phyloP scores from a whole-genome alignment of 2,329 filamentous ascomycete species.

The Nemania abortiva region DNA sequence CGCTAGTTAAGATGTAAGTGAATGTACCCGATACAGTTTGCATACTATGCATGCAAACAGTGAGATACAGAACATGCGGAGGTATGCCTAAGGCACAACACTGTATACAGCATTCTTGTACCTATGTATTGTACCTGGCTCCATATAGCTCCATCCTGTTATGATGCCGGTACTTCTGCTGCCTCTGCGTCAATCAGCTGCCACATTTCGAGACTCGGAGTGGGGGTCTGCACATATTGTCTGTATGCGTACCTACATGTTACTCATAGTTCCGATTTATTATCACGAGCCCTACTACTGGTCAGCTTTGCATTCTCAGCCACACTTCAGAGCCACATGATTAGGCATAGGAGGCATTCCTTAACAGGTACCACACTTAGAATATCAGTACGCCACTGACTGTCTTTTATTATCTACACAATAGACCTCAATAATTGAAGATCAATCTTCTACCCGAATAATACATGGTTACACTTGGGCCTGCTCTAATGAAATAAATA shows the following conservation, averaged over 20 bases:
- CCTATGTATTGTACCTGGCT: not conserved
- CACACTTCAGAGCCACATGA: slow-evolving; percentile 33
- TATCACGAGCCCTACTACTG: not conserved
- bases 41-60: not conserved
- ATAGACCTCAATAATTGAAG: not conserved
- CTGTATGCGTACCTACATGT: not conserved
- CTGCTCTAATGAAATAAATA: not conserved
- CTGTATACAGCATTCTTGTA: not conserved
- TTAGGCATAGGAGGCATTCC: not conserved
- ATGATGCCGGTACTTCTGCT: slow-evolving; percentile 23
- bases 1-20: not conserved
- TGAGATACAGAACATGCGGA: too few relatives aligned
- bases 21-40: not conserved
- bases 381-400: too few relatives aligned
- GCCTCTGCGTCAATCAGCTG: slow-evolving; percentile 34
- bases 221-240: not conserved
- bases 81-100: not conserved
- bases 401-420: too few relatives aligned
- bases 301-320: slow-evolving; percentile 13
- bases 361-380: not conserved
- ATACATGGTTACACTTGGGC: not conserved
- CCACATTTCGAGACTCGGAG: slow-evolving; percentile 2
- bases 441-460: not conserved
- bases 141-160: slow-evolving; percentile 2
- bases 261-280: slow-evolving; percentile 13